Percentiles rank a stretch among this genome's conserved stretches.
Conservation (phyloP, 2,329 filamentous ascomycete genomes). For the Pseudophaeomoniella oleicola region DNA sequence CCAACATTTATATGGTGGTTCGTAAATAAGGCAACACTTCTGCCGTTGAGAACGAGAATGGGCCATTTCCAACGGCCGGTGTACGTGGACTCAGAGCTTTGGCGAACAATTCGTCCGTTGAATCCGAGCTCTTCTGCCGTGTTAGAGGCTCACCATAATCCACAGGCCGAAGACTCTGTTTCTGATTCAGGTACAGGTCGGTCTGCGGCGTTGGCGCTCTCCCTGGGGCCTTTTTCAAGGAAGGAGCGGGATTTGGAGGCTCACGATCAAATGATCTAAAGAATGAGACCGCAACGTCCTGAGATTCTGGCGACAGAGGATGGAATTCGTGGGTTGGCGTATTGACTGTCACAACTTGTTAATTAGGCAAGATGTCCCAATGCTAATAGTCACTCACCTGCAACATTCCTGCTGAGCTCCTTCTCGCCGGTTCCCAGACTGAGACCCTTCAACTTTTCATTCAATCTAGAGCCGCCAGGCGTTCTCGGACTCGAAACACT, state of each 20-base stretch:
- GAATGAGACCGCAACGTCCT: slow-evolving; percentile 48
- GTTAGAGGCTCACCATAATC: slow-evolving; percentile 17
- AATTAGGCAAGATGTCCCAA: no score
- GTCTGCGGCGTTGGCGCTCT: slow-evolving; percentile 24
- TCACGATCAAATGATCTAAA: slow-evolving; percentile 48
- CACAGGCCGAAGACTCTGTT: no score
- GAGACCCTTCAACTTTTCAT: slow-evolving; percentile 66
- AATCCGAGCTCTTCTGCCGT: slow-evolving; percentile 28
- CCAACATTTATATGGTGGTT: not conserved
- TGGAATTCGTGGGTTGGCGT: slow-evolving; percentile 18
- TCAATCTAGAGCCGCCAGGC: slow-evolving; percentile 52
- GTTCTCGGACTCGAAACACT: slow-evolving; percentile 23
- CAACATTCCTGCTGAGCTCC: slow-evolving; percentile 41
- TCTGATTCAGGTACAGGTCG: slow-evolving; percentile 19
- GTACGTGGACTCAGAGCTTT: slow-evolving; percentile 74
- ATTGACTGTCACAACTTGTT: slow-evolving; percentile 11
- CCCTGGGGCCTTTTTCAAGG: slow-evolving; percentile 11
- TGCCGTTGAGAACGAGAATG: slow-evolving; percentile 49
- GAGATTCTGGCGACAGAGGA: slow-evolving; percentile 46
- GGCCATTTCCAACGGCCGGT: slow-evolving; percentile 72
- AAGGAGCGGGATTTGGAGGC: slow-evolving; percentile 10
- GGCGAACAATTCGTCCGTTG: slow-evolving; percentile 73
- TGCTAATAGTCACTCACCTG: slow-evolving; percentile 37
- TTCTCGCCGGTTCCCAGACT: slow-evolving; percentile 60
- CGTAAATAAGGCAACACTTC: slow-evolving; percentile 19